Base-by-base conservation (phyloP, 2,329 filamentous ascomycete genomes). In the Diaporthe caulivora region DNA sequence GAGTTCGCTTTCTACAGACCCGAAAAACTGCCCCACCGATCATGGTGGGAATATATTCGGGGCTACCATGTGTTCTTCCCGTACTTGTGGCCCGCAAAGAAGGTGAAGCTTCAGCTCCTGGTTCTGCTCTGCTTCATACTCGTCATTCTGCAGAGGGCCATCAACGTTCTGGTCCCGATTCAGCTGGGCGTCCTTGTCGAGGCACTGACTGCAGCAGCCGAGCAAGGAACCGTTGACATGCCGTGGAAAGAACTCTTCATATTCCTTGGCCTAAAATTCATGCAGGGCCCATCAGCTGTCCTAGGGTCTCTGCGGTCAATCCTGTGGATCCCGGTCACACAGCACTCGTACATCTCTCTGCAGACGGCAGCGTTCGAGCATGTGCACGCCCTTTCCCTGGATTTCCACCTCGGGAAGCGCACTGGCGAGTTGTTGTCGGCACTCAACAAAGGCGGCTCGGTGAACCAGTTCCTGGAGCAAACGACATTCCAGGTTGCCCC, bases 301-400 rank as follows among this genome's bases (percentile, higher is more conserved):
- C 88, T 99, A 44, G 95, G 95, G 10, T 96, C 95, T 1, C 79
- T 94, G 44, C 90, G 97, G 76, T 93, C 94, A 29, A 91, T 95
- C 47, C 87, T 99, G 44, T 99, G 97, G 97, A 97, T 99, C 67
- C 96, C 97, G 0, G 95, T 99, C 72, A 95, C 95, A 47, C 97
- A 99, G 82, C 98, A 98, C 82, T 98, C 96, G 0, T 99, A 98
- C 83, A 93, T 95, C 80, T 95, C 97, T 76, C 88, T 99, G 73
- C 98, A 95, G 8, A 97, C 97, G 2, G 95, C 97, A 21, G 95
- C 96, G 15, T 99, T 99, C 81, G 96, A 98, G 84, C 97, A 99
- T 81, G 97, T 99, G 29, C 97, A 99, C 83, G 93, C 93, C 67
- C 91, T 99, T 44, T 98, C 95, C 82, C 88, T 98, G 77, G 97